Evolutionary conservation across 441 rosid genomes (phyloP), one percentile per base, ranked within the genome.

Genomic region (Syzygium syzygioides): DNA sequence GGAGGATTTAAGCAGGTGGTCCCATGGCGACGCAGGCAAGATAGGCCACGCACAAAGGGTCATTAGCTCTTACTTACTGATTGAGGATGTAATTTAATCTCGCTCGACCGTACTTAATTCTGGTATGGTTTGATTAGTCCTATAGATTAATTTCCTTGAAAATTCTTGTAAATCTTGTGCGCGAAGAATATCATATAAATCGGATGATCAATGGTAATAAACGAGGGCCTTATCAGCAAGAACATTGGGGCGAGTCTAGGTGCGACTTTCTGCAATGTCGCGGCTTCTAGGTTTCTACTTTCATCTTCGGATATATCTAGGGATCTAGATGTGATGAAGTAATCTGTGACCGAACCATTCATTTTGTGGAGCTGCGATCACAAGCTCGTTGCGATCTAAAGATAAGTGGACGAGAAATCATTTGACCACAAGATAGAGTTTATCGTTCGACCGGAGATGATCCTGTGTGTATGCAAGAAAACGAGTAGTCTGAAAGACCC

Each of bases 1-100:
- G 87, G 64, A 54, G 86, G 87, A 20, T 34, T 85, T 52, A 85
- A 85, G 87, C 87, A 85, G 87, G 87, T 34, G 66, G 87, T 85
- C 66, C 66, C 87, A 19, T 55, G 62, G 62, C 28, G 87, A 30
- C 62, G 62, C 68, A 4, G 87, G 19, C 62, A 34, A 85, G 86
- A 53, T 55, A 85, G 18, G 59, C 57, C 37, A 11, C 60, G n/a
- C 11, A 25, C 45, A 12, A 53, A 53, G 59, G 37, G 86, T 53
- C 86, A 34, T 6, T 85, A 85, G 28, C 86, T 52, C 9, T 7
- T 45, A 7, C 25, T 18, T 85, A 2, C 14, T 14, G 60, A 53
- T 37, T 17, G 37, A n/a, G 60, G 37, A n/a, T 55, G 86, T 18
- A 55, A 23, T 45, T 23, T 45, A 45, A 45, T 45, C 48, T 45